Percentiles rank a stretch among this genome's conserved stretches.
These are phyloP conservation scores for Tulasnella sp. DNA, from an alignment of 768 basidiomycete genomes.

Conservation along the genomic window DNA sequence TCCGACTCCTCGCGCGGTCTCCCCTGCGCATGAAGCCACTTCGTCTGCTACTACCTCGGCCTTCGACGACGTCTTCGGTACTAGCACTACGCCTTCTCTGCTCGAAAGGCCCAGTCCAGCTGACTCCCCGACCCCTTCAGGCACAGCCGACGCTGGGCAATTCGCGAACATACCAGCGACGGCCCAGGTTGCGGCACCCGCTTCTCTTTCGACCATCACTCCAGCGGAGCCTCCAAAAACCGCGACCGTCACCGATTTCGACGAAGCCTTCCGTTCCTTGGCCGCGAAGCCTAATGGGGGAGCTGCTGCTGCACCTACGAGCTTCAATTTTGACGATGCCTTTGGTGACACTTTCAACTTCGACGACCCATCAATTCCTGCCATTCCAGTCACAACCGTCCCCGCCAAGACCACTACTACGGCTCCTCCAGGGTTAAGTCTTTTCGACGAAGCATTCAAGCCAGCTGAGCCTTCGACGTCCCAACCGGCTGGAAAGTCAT, in stretches of 20 bases:
- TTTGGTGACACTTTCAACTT: conserved; percentile 18
- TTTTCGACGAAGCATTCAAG: not conserved
- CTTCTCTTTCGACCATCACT: not conserved
- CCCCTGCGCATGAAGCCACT: conserved; percentile 32
- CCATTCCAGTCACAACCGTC: not conserved
- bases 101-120: not conserved
- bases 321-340: conserved; percentile 10
- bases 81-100: conserved; percentile 25
- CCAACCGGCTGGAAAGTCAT: conserved; percentile 25
- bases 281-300: not conserved
- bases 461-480: not conserved
- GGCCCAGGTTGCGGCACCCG: not conserved
- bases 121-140: conserved; percentile 10
- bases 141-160: not conserved
- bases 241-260: conserved; percentile 12
- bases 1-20: conserved; percentile 26
- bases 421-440: not conserved
- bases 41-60: conserved; percentile 11
- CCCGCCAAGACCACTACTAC: not conserved
- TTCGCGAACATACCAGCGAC: not conserved
- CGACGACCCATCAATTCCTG: not conserved
- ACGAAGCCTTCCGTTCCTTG: conserved; percentile 12
- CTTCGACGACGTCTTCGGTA: conserved; percentile 51
- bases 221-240: conserved; percentile 1
- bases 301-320: not conserved